Evolutionary conservation across 73 alveolate species (phyloP).

Genomic region (Stentor roeselii): DNA sequence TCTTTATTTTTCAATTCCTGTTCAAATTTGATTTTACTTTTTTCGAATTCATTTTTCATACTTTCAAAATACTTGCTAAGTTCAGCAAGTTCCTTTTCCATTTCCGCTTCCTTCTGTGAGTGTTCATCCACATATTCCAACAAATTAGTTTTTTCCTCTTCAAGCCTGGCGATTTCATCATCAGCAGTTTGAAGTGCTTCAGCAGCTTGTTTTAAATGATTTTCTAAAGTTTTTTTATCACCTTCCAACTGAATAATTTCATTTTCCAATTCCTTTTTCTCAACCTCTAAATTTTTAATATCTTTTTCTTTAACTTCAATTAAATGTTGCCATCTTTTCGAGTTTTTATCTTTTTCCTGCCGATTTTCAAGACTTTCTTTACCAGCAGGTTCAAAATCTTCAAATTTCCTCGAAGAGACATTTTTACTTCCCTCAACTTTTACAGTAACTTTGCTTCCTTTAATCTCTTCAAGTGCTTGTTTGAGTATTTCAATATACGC

Average conservation of each 20-base stretch:
- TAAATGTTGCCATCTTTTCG: background rate
- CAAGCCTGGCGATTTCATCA: conserved; percentile 33
- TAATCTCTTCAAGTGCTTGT: conserved; percentile 47
- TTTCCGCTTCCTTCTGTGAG: conserved; percentile 32
- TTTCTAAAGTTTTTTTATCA: background rate
- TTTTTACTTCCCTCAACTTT: background rate
- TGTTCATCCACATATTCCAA: conserved; percentile 56
- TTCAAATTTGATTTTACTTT: background rate
- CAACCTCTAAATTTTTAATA: background rate
- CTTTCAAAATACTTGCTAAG: background rate
- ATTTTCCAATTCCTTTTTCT: conserved; percentile 5
- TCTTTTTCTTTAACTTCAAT: background rate
- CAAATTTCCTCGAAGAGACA: background rate
- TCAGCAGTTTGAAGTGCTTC: conserved; percentile 19
- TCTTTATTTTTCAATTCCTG: background rate
- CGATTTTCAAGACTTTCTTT: background rate
- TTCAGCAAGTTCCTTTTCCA: background rate
- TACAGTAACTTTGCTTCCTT: background rate
- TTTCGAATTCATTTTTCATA: background rate
- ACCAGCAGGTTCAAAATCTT: background rate
- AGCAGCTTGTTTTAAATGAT: background rate
- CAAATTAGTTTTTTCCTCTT: conserved; percentile 52
- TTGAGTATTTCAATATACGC: conserved; percentile 61
- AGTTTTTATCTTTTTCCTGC: background rate
- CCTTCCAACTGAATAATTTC: background rate